Evolutionary conservation across 2,329 filamentous ascomycete genomes (phyloP).

Genomic region (Pyrenophora teres): DNA sequence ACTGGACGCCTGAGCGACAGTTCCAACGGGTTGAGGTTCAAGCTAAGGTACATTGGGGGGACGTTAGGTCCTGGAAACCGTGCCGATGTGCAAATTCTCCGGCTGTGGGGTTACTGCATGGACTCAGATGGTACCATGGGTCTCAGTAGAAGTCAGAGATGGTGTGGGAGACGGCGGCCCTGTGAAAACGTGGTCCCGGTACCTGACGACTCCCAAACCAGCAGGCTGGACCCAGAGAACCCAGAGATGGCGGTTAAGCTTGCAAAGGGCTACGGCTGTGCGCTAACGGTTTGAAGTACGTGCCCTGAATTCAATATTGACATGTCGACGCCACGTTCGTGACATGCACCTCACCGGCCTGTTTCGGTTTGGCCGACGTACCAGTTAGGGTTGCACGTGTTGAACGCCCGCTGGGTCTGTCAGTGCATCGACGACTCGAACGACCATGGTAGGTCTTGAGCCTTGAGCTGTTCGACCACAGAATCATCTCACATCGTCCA

Average conservation of each 20-base stretch:
- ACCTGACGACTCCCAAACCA: conserved; percentile 3
- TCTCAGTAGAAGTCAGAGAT: not conserved
- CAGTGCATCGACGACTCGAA: not conserved
- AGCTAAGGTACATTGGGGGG: not conserved
- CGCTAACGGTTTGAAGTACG: conserved; percentile 3
- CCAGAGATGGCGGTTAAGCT: conserved; percentile 1
- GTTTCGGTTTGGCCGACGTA: conserved; percentile 1
- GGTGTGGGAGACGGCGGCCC: conserved; percentile 3
- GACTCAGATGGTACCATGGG: conserved; percentile 3
- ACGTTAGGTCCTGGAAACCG: not conserved
- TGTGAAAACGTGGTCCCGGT: conserved; percentile 4
- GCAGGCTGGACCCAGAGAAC: conserved; percentile 3
- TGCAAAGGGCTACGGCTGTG: conserved; percentile 1
- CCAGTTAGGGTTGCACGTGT: not conserved
- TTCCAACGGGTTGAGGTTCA: not conserved
- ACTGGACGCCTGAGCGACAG: not conserved
- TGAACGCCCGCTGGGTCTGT: not conserved
- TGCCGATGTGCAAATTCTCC: not conserved
- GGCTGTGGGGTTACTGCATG: not conserved
- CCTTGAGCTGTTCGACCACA: too few species aligned
- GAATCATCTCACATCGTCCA: too few species aligned
- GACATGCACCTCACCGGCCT: conserved; percentile 2
- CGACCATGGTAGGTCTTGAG: not conserved
- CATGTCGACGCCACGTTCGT: conserved; percentile 6
- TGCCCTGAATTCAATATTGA: conserved; percentile 2